Evolutionary conservation across 352 stramenopile genomes (phyloP), one percentile per base, ranked within the genome.

Genomic region (Phytophthora nicotianae): DNA sequence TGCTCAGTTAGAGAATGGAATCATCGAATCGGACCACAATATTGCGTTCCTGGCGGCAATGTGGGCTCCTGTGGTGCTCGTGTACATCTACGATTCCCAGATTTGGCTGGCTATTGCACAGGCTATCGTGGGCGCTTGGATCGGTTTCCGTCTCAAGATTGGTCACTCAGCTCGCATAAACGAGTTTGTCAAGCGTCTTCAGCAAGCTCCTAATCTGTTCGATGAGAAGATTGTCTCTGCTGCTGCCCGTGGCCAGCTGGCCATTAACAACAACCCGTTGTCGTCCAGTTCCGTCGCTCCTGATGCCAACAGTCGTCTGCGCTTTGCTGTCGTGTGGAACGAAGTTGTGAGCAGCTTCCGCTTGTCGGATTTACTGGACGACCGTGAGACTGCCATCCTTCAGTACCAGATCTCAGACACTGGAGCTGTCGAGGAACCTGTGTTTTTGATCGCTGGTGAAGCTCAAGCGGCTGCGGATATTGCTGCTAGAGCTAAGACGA

Each of bases 311-410:
- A 90, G 80, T 40, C 85, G 85, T 2, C 61, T 96, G 49, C 86
- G 88, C 13, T 96, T 96, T 51, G 85, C 84, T 2, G 86, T 96
- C 0, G 88, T 96, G 7, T 96, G 88, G 88, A 96, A 96, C 42
- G 88, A 95, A 49, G 92, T 94, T 58, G 77, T 96, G 14, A 96
- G 86, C 74, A 94, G 88, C 65, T 96, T 94, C 58, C 86, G 88
- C 19, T 58, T 96, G 43, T 93, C 86, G 1, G 88, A 96, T 65
- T 73, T 96, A 47, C 67, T 96, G 26, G 88, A 96, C 51, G 86
- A 96, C 57, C 79, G 88, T 27, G 86, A 96, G 63, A 93, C 86
- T 7, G 86, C 88, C 0, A 93, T 96, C 62, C 65, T 96, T 33
- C 88, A 96, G 57, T 96, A 96, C 49, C 86, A 96, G 62, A 96